phyloP scores from a whole-genome alignment of 352 stramenopile species.

The Phytopythium chamaehyphon region DNA sequence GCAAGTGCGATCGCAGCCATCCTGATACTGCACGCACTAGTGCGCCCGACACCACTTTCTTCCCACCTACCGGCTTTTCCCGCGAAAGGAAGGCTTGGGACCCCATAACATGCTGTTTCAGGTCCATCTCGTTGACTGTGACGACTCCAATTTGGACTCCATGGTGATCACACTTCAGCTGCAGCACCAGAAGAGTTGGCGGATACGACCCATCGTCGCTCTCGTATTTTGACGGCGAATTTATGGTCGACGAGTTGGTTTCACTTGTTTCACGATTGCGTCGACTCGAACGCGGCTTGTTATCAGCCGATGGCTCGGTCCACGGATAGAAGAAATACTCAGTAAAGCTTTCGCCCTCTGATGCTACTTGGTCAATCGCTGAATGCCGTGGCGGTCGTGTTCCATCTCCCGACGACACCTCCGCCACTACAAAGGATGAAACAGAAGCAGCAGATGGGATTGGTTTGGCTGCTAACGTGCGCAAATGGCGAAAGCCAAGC shows the following conservation, averaged over 20 bases:
- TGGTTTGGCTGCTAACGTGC: conserved; percentile 23
- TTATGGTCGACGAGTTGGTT: not conserved
- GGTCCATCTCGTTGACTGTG: conserved; percentile 54
- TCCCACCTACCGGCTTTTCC: not conserved
- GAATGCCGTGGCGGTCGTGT: conserved; percentile 10
- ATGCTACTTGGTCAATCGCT: conserved; percentile 23
- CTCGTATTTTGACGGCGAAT: not conserved
- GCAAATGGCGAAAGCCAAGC: conserved; percentile 62
- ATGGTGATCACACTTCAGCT: conserved; percentile 75
- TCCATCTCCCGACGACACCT: conserved; percentile 5
- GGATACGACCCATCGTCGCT: conserved; percentile 6
- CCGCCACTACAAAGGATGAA: conserved; percentile 9
- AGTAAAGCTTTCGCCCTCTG: conserved; percentile 47
- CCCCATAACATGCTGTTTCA: conserved; percentile 56
- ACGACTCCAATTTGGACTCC: conserved; percentile 59
- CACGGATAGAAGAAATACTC: conserved; percentile 63
- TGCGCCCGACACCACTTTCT: conserved; percentile 18
- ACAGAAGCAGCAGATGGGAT: conserved; percentile 3
- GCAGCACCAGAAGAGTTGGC: conserved; percentile 44
- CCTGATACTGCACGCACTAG: conserved; percentile 42
- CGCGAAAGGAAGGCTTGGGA: conserved; percentile 40
- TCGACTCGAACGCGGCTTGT: conserved; percentile 1
- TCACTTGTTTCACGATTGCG: not conserved
- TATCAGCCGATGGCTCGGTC: conserved; percentile 30
- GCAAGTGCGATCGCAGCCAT: conserved; percentile 46